Conservation (phyloP, 2,329 filamentous ascomycete species). For the Trichophaea hybrida region DNA sequence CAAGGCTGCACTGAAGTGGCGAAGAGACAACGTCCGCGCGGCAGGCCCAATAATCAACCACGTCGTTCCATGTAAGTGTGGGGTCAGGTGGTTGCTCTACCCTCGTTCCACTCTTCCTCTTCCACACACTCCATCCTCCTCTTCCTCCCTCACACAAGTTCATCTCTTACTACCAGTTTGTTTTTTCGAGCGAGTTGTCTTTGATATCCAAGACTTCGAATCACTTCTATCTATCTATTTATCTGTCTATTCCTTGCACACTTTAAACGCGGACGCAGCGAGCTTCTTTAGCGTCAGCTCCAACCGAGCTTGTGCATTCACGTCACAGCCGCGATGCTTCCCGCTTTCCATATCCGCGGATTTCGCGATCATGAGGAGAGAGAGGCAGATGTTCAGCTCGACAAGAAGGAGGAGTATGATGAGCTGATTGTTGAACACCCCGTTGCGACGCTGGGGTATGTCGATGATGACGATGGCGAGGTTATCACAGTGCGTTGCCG, state of each 20-base stretch:
- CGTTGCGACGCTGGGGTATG: slow-evolving; percentile 25
- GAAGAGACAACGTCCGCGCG: no score
- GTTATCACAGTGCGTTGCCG: slow-evolving; percentile 25
- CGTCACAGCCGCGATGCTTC: slow-evolving; percentile 11
- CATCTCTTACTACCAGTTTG: no score
- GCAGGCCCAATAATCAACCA: no score
- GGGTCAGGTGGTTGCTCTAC: no score
- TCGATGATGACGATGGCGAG: slow-evolving; percentile 27
- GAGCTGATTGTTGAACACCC: slow-evolving; percentile 23
- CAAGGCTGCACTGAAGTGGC: no score
- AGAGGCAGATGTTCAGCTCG: slow-evolving; percentile 16
- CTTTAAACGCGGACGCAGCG: not conserved
- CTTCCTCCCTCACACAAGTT: no score
- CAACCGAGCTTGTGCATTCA: not conserved
- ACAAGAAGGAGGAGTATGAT: slow-evolving; percentile 22
- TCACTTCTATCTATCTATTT: not conserved
- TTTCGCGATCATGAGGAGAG: slow-evolving; percentile 8
- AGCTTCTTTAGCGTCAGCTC: not conserved
- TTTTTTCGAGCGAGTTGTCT: no score
- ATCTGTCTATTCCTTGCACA: not conserved
- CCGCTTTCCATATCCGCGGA: slow-evolving; percentile 22
- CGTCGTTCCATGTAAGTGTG: no score
- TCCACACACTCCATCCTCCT: no score
- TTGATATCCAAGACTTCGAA: not conserved
- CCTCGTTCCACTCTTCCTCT: no score